Conservation (phyloP, 2,329 filamentous ascomycete genomes). For the Pseudocercospora vitis region DNA sequence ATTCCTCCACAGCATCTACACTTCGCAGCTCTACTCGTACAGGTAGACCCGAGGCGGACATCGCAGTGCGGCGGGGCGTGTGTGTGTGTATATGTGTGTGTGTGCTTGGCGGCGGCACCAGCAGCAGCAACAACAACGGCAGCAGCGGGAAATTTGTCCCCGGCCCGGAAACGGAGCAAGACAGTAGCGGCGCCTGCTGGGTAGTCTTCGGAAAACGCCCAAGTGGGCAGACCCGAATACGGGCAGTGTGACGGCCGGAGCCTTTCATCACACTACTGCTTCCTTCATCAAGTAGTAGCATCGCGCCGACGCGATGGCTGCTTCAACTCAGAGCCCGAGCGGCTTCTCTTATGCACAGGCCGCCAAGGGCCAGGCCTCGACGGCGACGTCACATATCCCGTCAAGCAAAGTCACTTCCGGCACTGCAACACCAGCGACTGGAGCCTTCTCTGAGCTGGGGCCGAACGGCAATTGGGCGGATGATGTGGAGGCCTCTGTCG, state of each 20-base stretch:
- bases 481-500: slow-evolving; percentile 47
- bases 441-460: slow-evolving; percentile 38
- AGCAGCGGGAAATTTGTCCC: slow-evolving; percentile 21
- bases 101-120: too few species aligned
- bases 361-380: slow-evolving; percentile 71
- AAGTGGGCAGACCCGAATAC: slow-evolving; percentile 27
- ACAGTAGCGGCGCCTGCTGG: slow-evolving; percentile 27
- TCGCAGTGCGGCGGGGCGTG: slow-evolving; percentile 9
- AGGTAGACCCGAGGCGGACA: neutral
- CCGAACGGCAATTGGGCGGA: slow-evolving; percentile 48
- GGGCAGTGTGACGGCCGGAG: slow-evolving; percentile 25
- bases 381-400: slow-evolving; percentile 46
- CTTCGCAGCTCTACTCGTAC: slow-evolving; percentile 1
- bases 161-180: slow-evolving; percentile 10
- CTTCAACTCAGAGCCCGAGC: slow-evolving; percentile 32
- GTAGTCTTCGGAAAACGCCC: slow-evolving; percentile 28
- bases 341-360: slow-evolving; percentile 92
- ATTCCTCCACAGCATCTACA: slow-evolving; percentile 9
- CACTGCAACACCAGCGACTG: slow-evolving; percentile 44
- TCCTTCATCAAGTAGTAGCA: slow-evolving; percentile 13
- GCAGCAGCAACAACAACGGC: too few species aligned
- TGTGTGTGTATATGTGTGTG: too few species aligned
- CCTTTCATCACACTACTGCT: slow-evolving; percentile 9
- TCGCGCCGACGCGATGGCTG: slow-evolving; percentile 30
- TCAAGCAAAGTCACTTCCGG: slow-evolving; percentile 49